Conservation (phyloP, 441 rosid species). For the Flueggea neowawraea region DNA sequence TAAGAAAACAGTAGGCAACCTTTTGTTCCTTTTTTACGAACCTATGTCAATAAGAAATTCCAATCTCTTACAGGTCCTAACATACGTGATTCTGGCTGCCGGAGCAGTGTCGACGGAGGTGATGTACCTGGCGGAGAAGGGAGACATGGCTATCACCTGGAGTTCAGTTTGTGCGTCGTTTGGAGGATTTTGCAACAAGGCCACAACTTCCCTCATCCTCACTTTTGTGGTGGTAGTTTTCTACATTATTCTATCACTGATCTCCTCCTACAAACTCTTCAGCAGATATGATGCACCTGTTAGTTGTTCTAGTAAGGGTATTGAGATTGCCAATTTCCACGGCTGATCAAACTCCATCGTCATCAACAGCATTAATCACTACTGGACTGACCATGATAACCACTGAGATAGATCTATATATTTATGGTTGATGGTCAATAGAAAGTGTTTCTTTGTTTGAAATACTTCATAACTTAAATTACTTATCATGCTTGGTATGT, state of each 20-base stretch:
- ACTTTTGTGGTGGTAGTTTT: constrained; percentile 48
- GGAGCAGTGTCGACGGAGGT: constrained; percentile 71
- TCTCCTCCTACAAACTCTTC: constrained; percentile 86
- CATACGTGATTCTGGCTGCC: constrained; percentile 68
- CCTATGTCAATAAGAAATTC: neutral
- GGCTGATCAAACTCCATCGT: too few species aligned
- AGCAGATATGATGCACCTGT: constrained; percentile 64
- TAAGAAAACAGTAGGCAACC: too few species aligned
- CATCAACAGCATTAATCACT: too few species aligned
- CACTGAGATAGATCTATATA: too few species aligned
- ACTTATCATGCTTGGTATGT: too few species aligned
- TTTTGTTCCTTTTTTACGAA: neutral
- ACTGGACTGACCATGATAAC: too few species aligned
- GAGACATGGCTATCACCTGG: constrained; percentile 75
- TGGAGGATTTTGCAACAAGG: constrained; percentile 66
- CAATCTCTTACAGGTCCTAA: constrained; percentile 51
- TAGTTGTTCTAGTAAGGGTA: constrained; percentile 25
- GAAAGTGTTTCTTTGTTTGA: too few species aligned
- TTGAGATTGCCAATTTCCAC: constrained; percentile 36
- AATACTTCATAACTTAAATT: too few species aligned
- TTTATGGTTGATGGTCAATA: too few species aligned
- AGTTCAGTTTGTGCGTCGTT: constrained; percentile 66
- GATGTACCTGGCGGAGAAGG: constrained; percentile 64
- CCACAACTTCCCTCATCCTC: constrained; percentile 52
- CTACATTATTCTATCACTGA: constrained; percentile 52